phyloP scores from a whole-genome alignment of 1,139 yeast genomes.

The Candida albicans region DNA sequence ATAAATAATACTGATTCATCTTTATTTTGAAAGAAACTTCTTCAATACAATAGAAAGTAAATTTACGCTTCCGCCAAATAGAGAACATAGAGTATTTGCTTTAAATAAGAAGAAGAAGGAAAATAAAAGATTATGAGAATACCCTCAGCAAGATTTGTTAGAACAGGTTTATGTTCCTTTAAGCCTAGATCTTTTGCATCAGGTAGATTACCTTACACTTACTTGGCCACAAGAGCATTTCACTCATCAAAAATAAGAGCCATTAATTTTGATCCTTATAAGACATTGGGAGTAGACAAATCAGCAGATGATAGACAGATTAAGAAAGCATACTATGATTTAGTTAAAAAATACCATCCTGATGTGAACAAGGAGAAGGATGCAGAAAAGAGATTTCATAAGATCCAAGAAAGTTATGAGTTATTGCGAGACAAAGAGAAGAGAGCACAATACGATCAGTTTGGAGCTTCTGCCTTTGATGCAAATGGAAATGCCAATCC shows the following conservation, averaged over 20 bases:
- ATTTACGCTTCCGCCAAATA: too few relatives aligned
- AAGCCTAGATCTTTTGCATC: neutral
- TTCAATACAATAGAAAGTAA: too few relatives aligned
- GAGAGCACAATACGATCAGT: conserved; percentile 87
- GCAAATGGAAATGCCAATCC: conserved; percentile 61
- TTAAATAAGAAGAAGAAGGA: neutral
- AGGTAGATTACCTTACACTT: neutral
- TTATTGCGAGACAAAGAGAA: conserved; percentile 83
- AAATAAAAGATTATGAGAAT: conserved; percentile 6
- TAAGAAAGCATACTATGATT: conserved; percentile 88
- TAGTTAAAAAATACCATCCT: conserved; percentile 94
- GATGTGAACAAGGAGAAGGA: conserved; percentile 91
- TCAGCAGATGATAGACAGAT: conserved; percentile 78
- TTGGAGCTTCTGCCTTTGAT: conserved; percentile 85
- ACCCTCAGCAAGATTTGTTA: conserved; percentile 3
- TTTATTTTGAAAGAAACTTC: too few relatives aligned
- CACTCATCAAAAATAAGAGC: conserved; percentile 23
- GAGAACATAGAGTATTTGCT: neutral
- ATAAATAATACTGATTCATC: neutral
- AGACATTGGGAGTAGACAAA: conserved; percentile 73
- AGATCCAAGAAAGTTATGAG: conserved; percentile 92
- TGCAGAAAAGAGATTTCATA: conserved; percentile 87
- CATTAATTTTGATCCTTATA: conserved; percentile 73
- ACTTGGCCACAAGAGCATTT: conserved; percentile 20
- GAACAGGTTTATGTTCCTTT: conserved; percentile 1